Conservation (phyloP, 805 yeast species). For the Hanseniaspora clermontiae region DNA sequence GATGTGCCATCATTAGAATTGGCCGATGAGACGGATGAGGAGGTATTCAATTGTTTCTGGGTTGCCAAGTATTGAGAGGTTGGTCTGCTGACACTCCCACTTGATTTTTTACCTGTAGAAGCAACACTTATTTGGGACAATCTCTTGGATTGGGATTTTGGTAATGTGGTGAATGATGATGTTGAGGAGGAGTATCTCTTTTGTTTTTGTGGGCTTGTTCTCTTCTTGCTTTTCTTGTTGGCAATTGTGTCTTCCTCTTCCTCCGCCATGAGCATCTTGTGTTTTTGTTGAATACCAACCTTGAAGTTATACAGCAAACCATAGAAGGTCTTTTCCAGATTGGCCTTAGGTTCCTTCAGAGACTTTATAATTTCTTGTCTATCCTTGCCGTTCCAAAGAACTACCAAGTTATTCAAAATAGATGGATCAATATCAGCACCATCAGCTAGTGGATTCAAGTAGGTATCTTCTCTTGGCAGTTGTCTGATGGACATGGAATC, state of each 20-base stretch:
- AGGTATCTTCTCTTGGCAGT: conserved; percentile 31
- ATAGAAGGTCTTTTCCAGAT: conserved; percentile 71
- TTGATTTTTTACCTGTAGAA: conserved; percentile 20
- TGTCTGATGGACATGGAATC: conserved; percentile 28
- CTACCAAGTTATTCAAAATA: conserved; percentile 61
- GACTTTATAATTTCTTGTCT: conserved; percentile 40
- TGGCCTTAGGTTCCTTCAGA: conserved; percentile 43
- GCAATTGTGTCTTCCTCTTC: conserved; percentile 26
- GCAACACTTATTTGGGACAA: conserved; percentile 34
- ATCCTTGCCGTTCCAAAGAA: conserved; percentile 69
- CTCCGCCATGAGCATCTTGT: conserved; percentile 12
- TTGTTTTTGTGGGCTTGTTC: conserved; percentile 16
- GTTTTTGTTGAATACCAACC: conserved; percentile 32
- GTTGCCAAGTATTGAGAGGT: conserved; percentile 23
- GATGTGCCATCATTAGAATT: conserved; percentile 3
- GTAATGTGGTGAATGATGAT: conserved; percentile 18
- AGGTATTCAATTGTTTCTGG: conserved; percentile 29
- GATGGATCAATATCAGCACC: conserved; percentile 46
- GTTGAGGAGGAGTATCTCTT: conserved; percentile 11
- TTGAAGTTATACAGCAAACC: conserved; percentile 62
- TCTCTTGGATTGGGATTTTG: conserved; percentile 27
- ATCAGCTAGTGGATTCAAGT: conserved; percentile 28
- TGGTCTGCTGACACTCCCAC: conserved; percentile 2
- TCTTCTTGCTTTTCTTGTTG: conserved; percentile 23
- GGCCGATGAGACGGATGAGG: conserved; percentile 28